A percentile compares a stretch with the other conserved stretches of the same genome.
Evolutionary conservation across 495 filamentous ascomycete species (phyloP).

Genomic region (Lasiosphaeriaceae sp.): DNA sequence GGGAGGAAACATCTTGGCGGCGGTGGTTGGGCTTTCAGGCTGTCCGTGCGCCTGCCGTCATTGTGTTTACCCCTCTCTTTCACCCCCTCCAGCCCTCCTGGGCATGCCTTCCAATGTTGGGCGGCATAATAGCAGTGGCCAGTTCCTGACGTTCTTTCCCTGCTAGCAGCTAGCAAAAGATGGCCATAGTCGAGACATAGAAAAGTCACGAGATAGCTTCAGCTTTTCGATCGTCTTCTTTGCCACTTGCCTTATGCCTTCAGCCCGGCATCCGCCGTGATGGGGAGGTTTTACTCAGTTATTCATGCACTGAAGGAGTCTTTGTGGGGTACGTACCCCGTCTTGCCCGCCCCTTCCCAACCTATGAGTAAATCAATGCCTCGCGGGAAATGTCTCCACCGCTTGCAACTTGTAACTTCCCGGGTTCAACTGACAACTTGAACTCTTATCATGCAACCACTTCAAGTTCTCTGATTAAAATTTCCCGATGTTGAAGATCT

Average conservation of each 20-base stretch:
- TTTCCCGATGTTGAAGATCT: neutral
- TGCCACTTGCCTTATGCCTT: conserved; percentile 6
- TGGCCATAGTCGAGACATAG: no score
- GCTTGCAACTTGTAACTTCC: no score
- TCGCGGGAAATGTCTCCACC: neutral
- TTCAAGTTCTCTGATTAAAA: neutral
- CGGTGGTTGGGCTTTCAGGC: neutral
- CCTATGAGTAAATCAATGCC: neutral
- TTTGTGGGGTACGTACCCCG: neutral
- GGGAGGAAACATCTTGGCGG: neutral
- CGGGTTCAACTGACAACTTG: neutral
- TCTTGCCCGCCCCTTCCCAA: neutral
- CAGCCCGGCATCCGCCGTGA: neutral
- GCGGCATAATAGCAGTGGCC: neutral
- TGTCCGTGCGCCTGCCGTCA: neutral
- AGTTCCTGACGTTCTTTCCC: neutral
- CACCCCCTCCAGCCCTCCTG: neutral
- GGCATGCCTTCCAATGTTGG: neutral
- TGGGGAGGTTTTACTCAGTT: neutral
- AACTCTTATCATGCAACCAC: neutral
- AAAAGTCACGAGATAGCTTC: neutral
- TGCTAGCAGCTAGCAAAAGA: neutral
- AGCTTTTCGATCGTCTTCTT: neutral
- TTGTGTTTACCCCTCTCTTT: neutral
- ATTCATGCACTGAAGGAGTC: neutral